phyloP scores from a whole-genome alignment of 495 filamentous ascomycete genomes.

The Lophium mytilinum region DNA sequence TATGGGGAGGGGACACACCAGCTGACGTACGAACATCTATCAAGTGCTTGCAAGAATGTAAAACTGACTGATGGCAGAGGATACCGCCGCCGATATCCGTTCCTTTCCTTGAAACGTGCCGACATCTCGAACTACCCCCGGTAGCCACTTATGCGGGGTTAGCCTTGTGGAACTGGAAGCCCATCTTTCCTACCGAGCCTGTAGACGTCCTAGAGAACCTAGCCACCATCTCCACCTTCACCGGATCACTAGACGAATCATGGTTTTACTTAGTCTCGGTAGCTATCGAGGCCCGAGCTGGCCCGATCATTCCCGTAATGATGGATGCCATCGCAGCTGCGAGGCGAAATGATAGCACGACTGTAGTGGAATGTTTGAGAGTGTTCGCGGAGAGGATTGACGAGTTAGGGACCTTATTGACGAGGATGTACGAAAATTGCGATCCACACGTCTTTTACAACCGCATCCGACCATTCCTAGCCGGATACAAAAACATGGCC shows the following conservation, averaged over 20 bases:
- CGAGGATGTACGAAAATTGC: slow-evolving; percentile 86
- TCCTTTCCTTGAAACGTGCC: slow-evolving; percentile 70
- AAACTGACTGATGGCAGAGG: slow-evolving; percentile 44
- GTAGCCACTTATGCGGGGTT: slow-evolving; percentile 93
- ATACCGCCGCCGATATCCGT: slow-evolving; percentile 79
- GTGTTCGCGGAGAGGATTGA: slow-evolving; percentile 80
- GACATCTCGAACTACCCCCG: slow-evolving; percentile 76
- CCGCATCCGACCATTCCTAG: slow-evolving; percentile 85
- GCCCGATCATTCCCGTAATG: slow-evolving; percentile 81
- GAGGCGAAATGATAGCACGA: slow-evolving; percentile 54
- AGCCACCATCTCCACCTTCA: slow-evolving; percentile 77
- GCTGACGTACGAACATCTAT: slow-evolving; percentile 47
- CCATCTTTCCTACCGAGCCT: slow-evolving; percentile 70
- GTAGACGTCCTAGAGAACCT: slow-evolving; percentile 80
- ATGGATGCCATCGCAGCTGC: slow-evolving; percentile 79
- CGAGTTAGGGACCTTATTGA: slow-evolving; percentile 64
- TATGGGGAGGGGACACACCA: slow-evolving; percentile 86
- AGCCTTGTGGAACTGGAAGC: slow-evolving; percentile 92
- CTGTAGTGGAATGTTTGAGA: slow-evolving; percentile 66
- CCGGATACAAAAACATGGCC: slow-evolving; percentile 93
- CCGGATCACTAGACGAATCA: slow-evolving; percentile 92
- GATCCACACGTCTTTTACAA: slow-evolving; percentile 92
- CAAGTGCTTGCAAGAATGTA: neutral
- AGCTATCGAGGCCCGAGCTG: slow-evolving; percentile 89
- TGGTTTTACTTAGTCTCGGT: slow-evolving; percentile 97